Percentiles rank a stretch among this genome's conserved stretches.
Evolutionary conservation across 768 basidiomycete genomes (phyloP).

Genomic region (Boletus rubroflammeus): DNA sequence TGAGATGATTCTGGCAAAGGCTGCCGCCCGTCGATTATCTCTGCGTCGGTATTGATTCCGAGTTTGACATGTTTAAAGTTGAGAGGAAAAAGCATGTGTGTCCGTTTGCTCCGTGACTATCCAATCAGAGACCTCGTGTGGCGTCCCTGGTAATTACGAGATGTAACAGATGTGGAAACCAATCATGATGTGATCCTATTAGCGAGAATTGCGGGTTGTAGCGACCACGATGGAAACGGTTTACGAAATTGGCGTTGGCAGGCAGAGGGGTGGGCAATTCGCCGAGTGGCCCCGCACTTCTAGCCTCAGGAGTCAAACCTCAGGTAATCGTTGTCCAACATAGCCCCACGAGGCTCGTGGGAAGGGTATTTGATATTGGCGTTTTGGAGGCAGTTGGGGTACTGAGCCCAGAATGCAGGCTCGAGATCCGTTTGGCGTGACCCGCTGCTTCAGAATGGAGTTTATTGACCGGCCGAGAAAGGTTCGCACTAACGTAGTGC

Average conservation of each 20-base stretch:
- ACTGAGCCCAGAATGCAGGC: constrained; percentile 19
- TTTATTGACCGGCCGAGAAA: constrained; percentile 16
- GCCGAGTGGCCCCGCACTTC: constrained; percentile 8
- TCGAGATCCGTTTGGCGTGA: constrained; percentile 20
- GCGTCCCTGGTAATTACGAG: constrained; percentile 25
- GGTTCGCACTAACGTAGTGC: constrained; percentile 19
- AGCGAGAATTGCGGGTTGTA: constrained; percentile 14
- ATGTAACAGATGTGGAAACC: constrained; percentile 19
- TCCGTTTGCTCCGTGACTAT: constrained; percentile 23
- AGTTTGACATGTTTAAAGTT: constrained; percentile 21
- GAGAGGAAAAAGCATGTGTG: constrained; percentile 6
- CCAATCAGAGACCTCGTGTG: constrained; percentile 21
- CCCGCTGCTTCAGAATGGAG: constrained; percentile 11
- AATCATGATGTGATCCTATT: constrained; percentile 20
- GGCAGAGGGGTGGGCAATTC: constrained; percentile 3
- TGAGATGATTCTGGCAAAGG: constrained; percentile 8
- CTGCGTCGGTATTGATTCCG: constrained; percentile 23
- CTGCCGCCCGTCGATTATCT: constrained; percentile 20
- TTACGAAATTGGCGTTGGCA: constrained; percentile 17
- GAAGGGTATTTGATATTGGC: constrained; percentile 19
- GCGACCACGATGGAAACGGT: constrained; percentile 12
- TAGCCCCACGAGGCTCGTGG: constrained; percentile 7
- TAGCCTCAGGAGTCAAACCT: constrained; percentile 2
- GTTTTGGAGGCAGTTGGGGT: constrained; percentile 15
- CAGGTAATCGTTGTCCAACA: constrained; percentile 14